A percentile compares a stretch with the other conserved stretches of the same genome.
These are phyloP conservation scores for Camelina hispida DNA, from an alignment of 345 rosid species.

Conservation along the genomic window DNA sequence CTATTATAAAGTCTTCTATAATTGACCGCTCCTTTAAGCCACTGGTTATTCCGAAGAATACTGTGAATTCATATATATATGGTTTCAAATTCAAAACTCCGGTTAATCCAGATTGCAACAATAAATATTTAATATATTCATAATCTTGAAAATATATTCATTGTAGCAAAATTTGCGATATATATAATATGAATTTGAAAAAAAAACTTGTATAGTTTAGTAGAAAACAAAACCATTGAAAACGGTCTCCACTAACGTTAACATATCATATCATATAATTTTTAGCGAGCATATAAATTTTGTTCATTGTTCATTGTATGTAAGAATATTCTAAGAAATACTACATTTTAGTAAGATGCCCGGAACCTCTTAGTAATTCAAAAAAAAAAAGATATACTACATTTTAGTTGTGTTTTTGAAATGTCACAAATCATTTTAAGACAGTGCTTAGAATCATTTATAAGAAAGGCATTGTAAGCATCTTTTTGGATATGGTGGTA, in stretches of 20 bases:
- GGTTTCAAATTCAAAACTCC: slow-evolving; percentile 4
- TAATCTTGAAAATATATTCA: not conserved
- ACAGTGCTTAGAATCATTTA: not conserved
- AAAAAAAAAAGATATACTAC: not conserved
- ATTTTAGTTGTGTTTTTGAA: not conserved
- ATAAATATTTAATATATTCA: not conserved
- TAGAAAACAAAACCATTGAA: no score
- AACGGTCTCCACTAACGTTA: not conserved
- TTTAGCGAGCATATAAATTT: not conserved
- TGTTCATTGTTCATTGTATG: no score
- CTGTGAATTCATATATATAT: not conserved
- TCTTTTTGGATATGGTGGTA: not conserved
- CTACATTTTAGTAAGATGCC: not conserved
- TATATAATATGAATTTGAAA: no score
- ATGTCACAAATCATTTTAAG: not conserved
- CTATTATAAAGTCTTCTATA: slow-evolving; percentile 33
- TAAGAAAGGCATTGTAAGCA: not conserved
- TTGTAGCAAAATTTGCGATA: not conserved
- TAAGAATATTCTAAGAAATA: not conserved
- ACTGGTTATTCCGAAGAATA: slow-evolving; percentile 23
- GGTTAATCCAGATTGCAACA: not conserved
- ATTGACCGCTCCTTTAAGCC: slow-evolving; percentile 31
- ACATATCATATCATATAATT: not conserved
- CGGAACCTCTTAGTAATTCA: no score
- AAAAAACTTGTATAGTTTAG: no score